Evolutionary conservation across 441 rosid species (phyloP).

Genomic region (Breynia disticha): DNA sequence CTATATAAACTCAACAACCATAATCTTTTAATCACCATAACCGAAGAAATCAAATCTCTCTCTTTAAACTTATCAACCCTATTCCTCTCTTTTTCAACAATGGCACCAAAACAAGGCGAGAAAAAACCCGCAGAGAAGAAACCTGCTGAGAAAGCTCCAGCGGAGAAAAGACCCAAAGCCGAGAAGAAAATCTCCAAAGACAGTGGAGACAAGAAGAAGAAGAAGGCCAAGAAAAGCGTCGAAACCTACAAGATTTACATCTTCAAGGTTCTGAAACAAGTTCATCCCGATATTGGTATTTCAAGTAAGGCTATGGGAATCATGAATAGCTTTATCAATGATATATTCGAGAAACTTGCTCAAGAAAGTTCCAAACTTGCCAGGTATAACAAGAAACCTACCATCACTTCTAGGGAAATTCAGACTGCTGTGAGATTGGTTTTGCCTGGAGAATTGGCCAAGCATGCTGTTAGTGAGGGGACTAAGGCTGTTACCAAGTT

Average conservation of each 20-base stretch:
- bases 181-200: constrained; percentile 10
- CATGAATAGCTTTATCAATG: constrained; percentile 37
- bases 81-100: background rate
- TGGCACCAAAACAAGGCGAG: constrained; percentile 10
- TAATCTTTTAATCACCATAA: too few relatives aligned
- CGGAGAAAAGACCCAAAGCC: constrained; percentile 21
- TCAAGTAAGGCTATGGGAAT: constrained; percentile 39
- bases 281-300: constrained; percentile 33
- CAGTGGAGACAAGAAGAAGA: background rate
- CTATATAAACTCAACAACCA: too few relatives aligned
- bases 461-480: constrained; percentile 39
- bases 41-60: too few relatives aligned
- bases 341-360: constrained; percentile 36
- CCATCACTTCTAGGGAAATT: constrained; percentile 35
- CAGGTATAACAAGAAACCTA: constrained; percentile 36
- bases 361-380: constrained; percentile 30
- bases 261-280: constrained; percentile 27
- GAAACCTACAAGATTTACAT: too few relatives aligned
- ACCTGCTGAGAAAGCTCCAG: constrained; percentile 13
- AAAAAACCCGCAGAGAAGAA: constrained; percentile 25
- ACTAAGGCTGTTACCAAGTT: constrained; percentile 36
- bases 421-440: constrained; percentile 36
- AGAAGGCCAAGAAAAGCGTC: background rate
- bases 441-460: constrained; percentile 34
- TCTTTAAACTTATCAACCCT: background rate